Percentiles rank a stretch among this genome's conserved stretches.
These are phyloP conservation scores for Flaveria robusta DNA, from an alignment of 129 eudicot genomes.

Conservation along the genomic window DNA sequence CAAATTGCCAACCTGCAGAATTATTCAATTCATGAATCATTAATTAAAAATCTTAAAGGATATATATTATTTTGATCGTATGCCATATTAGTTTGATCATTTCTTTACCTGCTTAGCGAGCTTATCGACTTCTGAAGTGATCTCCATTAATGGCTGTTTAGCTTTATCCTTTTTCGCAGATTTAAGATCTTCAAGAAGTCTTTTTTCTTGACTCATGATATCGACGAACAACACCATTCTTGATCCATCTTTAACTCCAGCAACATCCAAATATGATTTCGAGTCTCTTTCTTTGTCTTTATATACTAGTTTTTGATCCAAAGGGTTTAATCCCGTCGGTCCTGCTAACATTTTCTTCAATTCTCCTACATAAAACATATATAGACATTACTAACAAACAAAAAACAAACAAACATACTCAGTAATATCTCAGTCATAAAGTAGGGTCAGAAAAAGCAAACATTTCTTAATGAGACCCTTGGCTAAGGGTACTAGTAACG, in stretches of 20 bases:
- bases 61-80: background rate
- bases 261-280: constrained; percentile 63
- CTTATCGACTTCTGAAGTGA: constrained; percentile 67
- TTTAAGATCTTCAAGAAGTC: constrained; percentile 55
- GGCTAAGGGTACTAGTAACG: too few species aligned
- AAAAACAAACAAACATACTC: background rate
- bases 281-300: constrained; percentile 86
- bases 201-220: constrained; percentile 61
- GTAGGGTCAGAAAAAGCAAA: too few species aligned
- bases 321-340: constrained; percentile 60
- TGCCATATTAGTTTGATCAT: background rate
- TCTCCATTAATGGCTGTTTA: constrained; percentile 46
- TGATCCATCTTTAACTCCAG: constrained; percentile 80
- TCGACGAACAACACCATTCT: constrained; percentile 65
- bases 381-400: background rate
- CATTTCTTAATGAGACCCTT: too few species aligned
- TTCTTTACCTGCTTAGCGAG: constrained; percentile 62
- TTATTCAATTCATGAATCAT: background rate
- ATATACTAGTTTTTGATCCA: constrained; percentile 76
- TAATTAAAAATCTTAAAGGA: background rate
- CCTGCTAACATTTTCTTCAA: constrained; percentile 80
- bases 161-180: constrained; percentile 58
- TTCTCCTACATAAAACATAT: constrained; percentile 55
- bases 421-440: too few species aligned
- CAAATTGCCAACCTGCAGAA: constrained; percentile 55